Percentiles rank a stretch among this genome's conserved stretches.
phyloP scores from a whole-genome alignment of 2,329 filamentous ascomycete genomes.

The Emmonsiellopsis sp. region DNA sequence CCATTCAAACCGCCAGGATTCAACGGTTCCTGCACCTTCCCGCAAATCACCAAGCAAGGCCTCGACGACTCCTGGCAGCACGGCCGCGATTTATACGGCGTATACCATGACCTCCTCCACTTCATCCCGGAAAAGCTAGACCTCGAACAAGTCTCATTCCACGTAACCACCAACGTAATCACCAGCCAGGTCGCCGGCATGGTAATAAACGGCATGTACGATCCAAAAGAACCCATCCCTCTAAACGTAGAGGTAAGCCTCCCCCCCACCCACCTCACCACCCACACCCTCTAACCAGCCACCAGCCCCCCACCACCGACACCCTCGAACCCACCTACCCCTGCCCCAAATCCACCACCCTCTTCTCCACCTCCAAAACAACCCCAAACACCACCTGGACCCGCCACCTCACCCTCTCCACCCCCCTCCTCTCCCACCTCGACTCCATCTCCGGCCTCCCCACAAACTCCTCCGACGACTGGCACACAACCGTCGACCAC shows the following conservation, averaged over 20 bases:
- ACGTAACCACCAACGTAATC: conserved; percentile 75
- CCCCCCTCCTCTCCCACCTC: conserved; percentile 48
- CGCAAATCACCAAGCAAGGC: conserved; percentile 65
- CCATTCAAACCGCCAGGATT: conserved; percentile 60
- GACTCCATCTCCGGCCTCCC: conserved; percentile 62
- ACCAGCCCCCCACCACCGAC: conserved; percentile 37
- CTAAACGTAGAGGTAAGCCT: conserved; percentile 41
- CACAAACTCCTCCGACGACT: conserved; percentile 43
- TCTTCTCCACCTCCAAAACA: conserved; percentile 40
- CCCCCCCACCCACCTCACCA: neutral
- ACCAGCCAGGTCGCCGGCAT: conserved; percentile 73
- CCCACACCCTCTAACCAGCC: neutral
- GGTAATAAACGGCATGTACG: conserved; percentile 63
- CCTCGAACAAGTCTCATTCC: conserved; percentile 47
- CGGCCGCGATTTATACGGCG: conserved; percentile 65
- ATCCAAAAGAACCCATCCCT: conserved; percentile 31
- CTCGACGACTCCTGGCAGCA: conserved; percentile 68
- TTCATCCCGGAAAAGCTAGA: conserved; percentile 53
- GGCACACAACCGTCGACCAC: conserved; percentile 63
- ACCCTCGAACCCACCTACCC: conserved; percentile 65
- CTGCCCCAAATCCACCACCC: conserved; percentile 46
- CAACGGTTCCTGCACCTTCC: conserved; percentile 68
- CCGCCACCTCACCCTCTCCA: conserved; percentile 51
- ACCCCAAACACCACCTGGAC: conserved; percentile 49
- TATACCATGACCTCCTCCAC: conserved; percentile 60